phyloP scores from a whole-genome alignment of 2,329 filamentous ascomycete species.

The Arthrobotrys musiformis region DNA sequence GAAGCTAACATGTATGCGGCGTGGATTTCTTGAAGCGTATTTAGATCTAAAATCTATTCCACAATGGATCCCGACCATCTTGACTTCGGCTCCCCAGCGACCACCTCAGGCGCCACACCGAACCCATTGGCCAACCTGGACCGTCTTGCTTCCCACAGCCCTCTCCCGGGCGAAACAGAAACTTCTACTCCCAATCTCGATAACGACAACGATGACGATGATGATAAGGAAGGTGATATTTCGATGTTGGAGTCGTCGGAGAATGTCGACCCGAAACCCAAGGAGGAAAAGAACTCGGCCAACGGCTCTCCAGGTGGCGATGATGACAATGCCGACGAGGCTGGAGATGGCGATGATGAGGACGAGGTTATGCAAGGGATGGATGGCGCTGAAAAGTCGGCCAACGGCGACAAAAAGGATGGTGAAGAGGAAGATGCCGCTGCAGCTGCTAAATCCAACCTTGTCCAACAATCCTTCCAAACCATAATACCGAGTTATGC shows the following conservation, averaged over 20 bases:
- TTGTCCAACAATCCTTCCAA: conserved; percentile 91
- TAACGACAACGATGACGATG: conserved; percentile 55
- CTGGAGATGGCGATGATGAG: conserved; percentile 57
- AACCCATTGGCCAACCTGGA: conserved; percentile 50
- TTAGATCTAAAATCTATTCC: neutral
- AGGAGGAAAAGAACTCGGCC: conserved; percentile 39
- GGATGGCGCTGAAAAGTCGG: conserved; percentile 67
- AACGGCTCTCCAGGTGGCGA: conserved; percentile 49
- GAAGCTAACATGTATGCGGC: conserved; percentile 9
- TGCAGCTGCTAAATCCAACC: conserved; percentile 86
- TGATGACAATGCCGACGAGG: conserved; percentile 53
- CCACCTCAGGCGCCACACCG: conserved; percentile 49
- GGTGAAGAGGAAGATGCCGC: conserved; percentile 65
- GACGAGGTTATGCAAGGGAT: conserved; percentile 62
- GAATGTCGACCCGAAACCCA: conserved; percentile 55
- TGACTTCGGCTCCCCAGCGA: conserved; percentile 48
- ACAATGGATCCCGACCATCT: conserved; percentile 49
- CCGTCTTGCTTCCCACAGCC: conserved; percentile 48
- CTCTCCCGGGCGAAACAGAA: conserved; percentile 53
- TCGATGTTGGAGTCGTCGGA: conserved; percentile 57
- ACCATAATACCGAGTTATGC: conserved; percentile 98
- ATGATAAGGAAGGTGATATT: conserved; percentile 57
- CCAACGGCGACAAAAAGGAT: conserved; percentile 63
- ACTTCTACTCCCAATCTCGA: conserved; percentile 52
- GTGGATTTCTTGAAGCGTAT: conserved; percentile 2